A percentile compares a stretch with the other conserved stretches of the same genome.
Conservation (phyloP, 2,329 filamentous ascomycete genomes). For the Sodiomyces alkalinus region DNA sequence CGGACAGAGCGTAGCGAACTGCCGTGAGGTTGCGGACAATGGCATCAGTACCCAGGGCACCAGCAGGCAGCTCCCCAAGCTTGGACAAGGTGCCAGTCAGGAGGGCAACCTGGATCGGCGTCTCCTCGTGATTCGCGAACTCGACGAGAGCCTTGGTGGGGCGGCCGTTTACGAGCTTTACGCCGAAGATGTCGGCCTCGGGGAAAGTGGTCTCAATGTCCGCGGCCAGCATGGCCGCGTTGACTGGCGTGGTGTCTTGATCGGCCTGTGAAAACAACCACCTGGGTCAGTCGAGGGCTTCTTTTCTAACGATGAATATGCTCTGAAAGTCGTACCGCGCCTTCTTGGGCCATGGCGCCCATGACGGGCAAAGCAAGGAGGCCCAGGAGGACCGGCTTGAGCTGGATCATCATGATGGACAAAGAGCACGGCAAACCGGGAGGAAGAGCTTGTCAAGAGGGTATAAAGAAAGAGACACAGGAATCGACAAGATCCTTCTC, state of each 20-base stretch:
- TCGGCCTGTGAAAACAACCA: slow-evolving; percentile 6
- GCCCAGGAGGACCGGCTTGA: slow-evolving; percentile 57
- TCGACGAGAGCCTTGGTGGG: slow-evolving; percentile 71
- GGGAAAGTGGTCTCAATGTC: slow-evolving; percentile 48
- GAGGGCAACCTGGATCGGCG: slow-evolving; percentile 59
- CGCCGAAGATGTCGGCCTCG: slow-evolving; percentile 73
- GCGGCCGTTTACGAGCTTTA: slow-evolving; percentile 89
- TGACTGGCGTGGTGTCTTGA: slow-evolving; percentile 10
- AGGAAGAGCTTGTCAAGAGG: too few species aligned
- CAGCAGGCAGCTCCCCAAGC: slow-evolving; percentile 35
- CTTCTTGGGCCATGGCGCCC: slow-evolving; percentile 45
- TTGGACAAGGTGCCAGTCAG: slow-evolving; percentile 59
- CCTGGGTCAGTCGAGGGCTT: background rate
- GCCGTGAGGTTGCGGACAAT: slow-evolving; percentile 77
- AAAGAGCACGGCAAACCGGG: too few species aligned
- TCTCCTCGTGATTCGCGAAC: slow-evolving; percentile 69
- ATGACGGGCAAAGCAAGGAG: slow-evolving; percentile 56
- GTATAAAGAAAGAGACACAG: too few species aligned
- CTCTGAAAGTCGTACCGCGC: too few species aligned
- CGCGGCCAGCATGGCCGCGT: slow-evolving; percentile 34
- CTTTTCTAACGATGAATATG: too few species aligned
- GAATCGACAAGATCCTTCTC: too few species aligned
- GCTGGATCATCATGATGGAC: slow-evolving; percentile 53
- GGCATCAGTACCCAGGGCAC: slow-evolving; percentile 28
- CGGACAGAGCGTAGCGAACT: slow-evolving; percentile 55